These are phyloP conservation scores for Scheffersomyces segobiensis DNA, from an alignment of 1,139 yeast genomes.

Conservation along the genomic window DNA sequence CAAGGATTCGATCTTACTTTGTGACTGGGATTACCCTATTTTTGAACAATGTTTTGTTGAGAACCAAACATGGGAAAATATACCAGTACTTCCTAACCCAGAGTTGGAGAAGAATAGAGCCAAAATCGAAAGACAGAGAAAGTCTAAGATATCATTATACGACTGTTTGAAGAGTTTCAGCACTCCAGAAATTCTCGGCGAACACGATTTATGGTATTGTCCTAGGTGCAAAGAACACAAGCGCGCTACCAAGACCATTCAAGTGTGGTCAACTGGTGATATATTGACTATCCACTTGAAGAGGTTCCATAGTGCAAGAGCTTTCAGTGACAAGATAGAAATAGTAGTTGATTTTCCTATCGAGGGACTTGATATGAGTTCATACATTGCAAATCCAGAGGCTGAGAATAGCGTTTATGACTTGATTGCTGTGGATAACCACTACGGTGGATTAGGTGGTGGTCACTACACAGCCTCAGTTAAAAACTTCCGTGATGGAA, in stretches of 20 bases:
- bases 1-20: slow-evolving; percentile 55
- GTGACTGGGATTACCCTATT: slow-evolving; percentile 65
- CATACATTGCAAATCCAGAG: slow-evolving; percentile 44
- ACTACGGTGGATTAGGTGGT: slow-evolving; percentile 95
- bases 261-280: slow-evolving; percentile 91
- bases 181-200: slow-evolving; percentile 81
- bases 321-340: slow-evolving; percentile 87
- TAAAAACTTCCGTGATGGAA: slow-evolving; percentile 69
- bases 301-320: slow-evolving; percentile 81
- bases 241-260: slow-evolving; percentile 88
- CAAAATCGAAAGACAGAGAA: slow-evolving; percentile 37
- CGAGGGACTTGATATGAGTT: slow-evolving; percentile 71
- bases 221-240: slow-evolving; percentile 86
- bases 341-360: slow-evolving; percentile 86
- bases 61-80: slow-evolving; percentile 54
- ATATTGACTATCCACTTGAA: slow-evolving; percentile 86
- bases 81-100: slow-evolving; percentile 50
- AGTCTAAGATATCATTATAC: slow-evolving; percentile 59
- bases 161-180: slow-evolving; percentile 80
- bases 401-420: slow-evolving; percentile 60
- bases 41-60: slow-evolving; percentile 54
- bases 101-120: slow-evolving; percentile 51
- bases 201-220: slow-evolving; percentile 93
- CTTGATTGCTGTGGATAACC: slow-evolving; percentile 90
- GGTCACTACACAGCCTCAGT: slow-evolving; percentile 96